Evolutionary conservation across 2,329 filamentous ascomycete species (phyloP), one percentile per base, ranked within the genome.

Genomic region (Neofusicoccum kwambonambiense): DNA sequence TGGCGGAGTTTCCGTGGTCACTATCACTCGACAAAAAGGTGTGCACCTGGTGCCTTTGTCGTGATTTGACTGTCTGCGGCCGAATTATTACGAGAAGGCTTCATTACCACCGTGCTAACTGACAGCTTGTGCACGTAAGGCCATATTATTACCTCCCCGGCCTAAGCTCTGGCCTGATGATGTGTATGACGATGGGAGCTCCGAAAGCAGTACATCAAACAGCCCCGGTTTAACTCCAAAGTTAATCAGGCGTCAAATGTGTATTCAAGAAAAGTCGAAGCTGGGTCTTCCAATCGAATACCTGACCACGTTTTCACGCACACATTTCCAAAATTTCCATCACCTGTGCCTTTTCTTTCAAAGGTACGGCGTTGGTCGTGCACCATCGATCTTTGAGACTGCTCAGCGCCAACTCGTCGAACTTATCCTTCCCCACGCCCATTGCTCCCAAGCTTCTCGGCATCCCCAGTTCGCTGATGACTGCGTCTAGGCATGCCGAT

Each of bases 381-480:
- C 81, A 80, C 79, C 80, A 85, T 8, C 76, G 74, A 72, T 87
- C 83, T 3, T 79, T 73, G 68, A 87, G 70, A 67, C 80, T 81
- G 66, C 82, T 81, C 65, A 76, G 73, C 0, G 85, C 84, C 52
- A 88, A 70, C 3, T 66, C 69, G 22, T 81, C 79, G 15, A 86
- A 70, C 69, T 80, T 77, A 2, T 86, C 82, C 27, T 75, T 75
- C 0, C 78, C 77, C 2, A 88, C 78, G 0, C 81, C 79, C 1
- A 87, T 82, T 4, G 84, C 83, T 51, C 76, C 79, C 52, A 88
- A 69, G 3, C 79, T 81, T 62, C 81, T 76, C n/a, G 85, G 84
- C 81, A 88, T 77, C 0, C 79, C 84, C 17, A 88, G 70, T 45
- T 80, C 79, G 6, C 78, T 76, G 47, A 88, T 79, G 2, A 87